Evolutionary conservation across 768 basidiomycete genomes (phyloP), one percentile per base, ranked within the genome.

Genomic region (Pleurotus tuber-regium): DNA sequence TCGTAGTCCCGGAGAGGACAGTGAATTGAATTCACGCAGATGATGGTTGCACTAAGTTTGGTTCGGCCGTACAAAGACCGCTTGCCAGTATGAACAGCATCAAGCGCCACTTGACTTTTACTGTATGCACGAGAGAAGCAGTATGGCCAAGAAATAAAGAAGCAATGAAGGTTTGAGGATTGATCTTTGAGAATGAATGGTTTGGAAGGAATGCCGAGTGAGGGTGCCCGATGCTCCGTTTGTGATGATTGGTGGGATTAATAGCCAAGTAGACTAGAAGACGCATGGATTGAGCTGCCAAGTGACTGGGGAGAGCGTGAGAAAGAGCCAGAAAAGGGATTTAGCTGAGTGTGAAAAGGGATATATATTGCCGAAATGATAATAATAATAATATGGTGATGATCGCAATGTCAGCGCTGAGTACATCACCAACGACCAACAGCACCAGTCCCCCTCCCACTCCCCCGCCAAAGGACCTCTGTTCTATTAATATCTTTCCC

Each of bases 401-500:
- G 35, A 36, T 38, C n/a, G 35, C 14, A 16, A 38, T 38, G 35
- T 16, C 35, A 38, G 35, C 35, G 35, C 43, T 44, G 43, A 44
- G 43, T 44, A n/a, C 40, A 42, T 19, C 23, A 42, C 23, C 23
- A 5, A 42, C 16, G 14, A 24, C 40, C 40, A 19, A 10, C 23
- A 42, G 11, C 16, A 12, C 23, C 18, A 42, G 18, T 8, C 30
- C 40, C 23, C 40, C 40, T 38, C 35, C 54, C 54, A 21, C 16
- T 35, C 44, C 44, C 36, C 40, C 35, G 25, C 25, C 9, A 38
- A 42, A 16, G 50, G 50, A 39, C 50, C n/a, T 38, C 21, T n/a
- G 53, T 11, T 52, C 43, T 25, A 44, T 44, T 44, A 44, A 16
- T 30, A 19, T 44, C 16, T 26, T 44, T 26, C 19, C 29, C 30